Evolutionary conservation across 805 yeast species (phyloP), one percentile per base, ranked within the genome.

Genomic region (Maudiozyma turicensis): DNA sequence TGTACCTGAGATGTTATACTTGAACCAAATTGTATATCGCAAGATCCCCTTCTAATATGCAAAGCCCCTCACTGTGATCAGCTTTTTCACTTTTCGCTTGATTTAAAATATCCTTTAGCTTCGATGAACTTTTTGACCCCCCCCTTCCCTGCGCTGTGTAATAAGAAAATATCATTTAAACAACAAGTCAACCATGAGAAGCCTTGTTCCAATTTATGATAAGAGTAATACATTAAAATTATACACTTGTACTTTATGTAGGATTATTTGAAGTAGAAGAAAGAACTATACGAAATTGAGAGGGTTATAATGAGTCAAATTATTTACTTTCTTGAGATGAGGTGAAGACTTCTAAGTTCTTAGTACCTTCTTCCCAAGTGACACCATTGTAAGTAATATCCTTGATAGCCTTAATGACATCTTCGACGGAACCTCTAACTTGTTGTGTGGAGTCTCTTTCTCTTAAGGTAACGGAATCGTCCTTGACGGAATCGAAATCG

Each of bases 361-460:
- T 71, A 49, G 96, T 89, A 59, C 95, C 96, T 66, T 86, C 87
- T 41, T 74, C 79, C 99, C 99, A 91, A 15, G 86, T 59, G 45
- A 68, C 76, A 54, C 87, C 90, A 47, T 76, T 77, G 66, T 84
- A 82, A 49, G 93, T 83, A 66, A 91, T 79, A 32, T 73, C 76
- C 68, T 80, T 79, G 58, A 91, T 80, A 45, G 97, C 89, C 47
- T 73, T 76, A 56, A 86, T 74, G 50, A 85, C 77, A 15, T 81
- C 89, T 48, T 78, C 82, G 50, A 83, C 76, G 13, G 86, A 72
- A 54, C 98, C 99, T 76, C 99, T 87, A 45, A 90, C 96, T 76
- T 91, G 99, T 67, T 82, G 84, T 35, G 98, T 93, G 49, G 95
- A 78, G 70, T 91, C 99, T 76, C 99, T 86, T 72, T 91, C 98